Evolutionary conservation across 139 green algal species (phyloP).

Genomic region (Dunaliella primolecta): DNA sequence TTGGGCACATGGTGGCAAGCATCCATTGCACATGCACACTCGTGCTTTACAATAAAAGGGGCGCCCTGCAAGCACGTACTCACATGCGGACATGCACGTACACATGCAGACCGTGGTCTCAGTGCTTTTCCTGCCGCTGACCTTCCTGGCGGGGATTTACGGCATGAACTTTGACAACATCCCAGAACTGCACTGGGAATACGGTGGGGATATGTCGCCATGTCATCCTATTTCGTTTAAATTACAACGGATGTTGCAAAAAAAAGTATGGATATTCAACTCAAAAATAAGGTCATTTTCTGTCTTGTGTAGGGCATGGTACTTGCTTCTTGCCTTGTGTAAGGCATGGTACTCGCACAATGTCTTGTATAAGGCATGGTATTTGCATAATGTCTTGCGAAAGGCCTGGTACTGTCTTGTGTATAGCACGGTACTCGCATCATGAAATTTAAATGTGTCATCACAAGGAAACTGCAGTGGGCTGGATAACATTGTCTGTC

Average conservation of each 20-base stretch:
- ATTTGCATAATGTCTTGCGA: not conserved
- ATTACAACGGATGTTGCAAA: not conserved
- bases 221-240: no score
- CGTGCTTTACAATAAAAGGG: no score
- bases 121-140: conserved; percentile 28
- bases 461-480: not conserved
- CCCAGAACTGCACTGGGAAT: conserved; percentile 39
- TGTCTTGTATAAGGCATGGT: not conserved
- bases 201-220: no score
- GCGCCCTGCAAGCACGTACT: no score
- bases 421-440: no score
- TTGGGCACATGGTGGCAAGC: no score
- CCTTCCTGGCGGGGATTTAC: conserved; percentile 42
- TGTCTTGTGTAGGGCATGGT: not conserved
- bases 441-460: not conserved
- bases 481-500: not conserved
- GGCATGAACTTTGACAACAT: conserved; percentile 51
- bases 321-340: not conserved
- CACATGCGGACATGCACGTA: no score
- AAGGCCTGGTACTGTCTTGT: not conserved
- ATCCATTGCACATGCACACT: no score
- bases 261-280: not conserved
- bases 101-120: not conserved
- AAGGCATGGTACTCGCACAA: not conserved
- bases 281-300: not conserved